Conservation (phyloP, 108 stramenopile species). For the Pinguiococcus pyrenoidosus region DNA sequence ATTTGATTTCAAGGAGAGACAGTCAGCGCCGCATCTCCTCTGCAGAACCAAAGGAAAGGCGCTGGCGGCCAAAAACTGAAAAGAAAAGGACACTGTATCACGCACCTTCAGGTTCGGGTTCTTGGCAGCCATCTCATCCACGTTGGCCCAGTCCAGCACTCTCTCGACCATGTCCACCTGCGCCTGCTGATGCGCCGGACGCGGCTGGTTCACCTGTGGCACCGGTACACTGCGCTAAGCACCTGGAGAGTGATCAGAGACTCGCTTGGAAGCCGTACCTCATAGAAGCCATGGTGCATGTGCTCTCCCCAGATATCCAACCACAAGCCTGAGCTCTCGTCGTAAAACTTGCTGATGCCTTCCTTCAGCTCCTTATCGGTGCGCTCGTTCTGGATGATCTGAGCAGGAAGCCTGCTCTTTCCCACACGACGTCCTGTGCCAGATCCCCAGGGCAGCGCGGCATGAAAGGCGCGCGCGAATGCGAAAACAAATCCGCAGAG, state of each 20-base stretch:
- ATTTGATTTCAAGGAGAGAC: too few relatives aligned
- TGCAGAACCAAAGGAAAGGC: too few relatives aligned
- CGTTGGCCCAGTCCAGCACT: constrained; percentile 67
- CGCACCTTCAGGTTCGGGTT: constrained; percentile 12
- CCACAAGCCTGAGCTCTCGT: constrained; percentile 75
- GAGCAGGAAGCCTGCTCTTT: too few relatives aligned
- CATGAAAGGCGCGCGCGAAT: too few relatives aligned
- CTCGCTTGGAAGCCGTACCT: neutral
- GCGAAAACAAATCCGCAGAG: too few relatives aligned
- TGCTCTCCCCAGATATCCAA: constrained; percentile 84
- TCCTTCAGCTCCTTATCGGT: constrained; percentile 77
- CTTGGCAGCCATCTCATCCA: constrained; percentile 5
- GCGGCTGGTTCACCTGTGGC: constrained; percentile 9
- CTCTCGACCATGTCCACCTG: constrained; percentile 85
- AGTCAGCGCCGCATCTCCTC: too few relatives aligned
- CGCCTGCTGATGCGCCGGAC: constrained; percentile 34
- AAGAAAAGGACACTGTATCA: neutral
- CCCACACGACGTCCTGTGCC: too few relatives aligned
- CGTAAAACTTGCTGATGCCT: constrained; percentile 89
- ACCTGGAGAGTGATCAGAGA: neutral
- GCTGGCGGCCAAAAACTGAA: neutral
- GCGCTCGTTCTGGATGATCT: too few relatives aligned
- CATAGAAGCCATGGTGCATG: constrained; percentile 44
- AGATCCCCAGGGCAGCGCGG: too few relatives aligned
- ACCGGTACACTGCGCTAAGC: constrained; percentile 12